A percentile compares a stretch with the other conserved stretches of the same genome.
Conservation (phyloP, 2,329 filamentous ascomycete species). For the Epicoccum nigrum region DNA sequence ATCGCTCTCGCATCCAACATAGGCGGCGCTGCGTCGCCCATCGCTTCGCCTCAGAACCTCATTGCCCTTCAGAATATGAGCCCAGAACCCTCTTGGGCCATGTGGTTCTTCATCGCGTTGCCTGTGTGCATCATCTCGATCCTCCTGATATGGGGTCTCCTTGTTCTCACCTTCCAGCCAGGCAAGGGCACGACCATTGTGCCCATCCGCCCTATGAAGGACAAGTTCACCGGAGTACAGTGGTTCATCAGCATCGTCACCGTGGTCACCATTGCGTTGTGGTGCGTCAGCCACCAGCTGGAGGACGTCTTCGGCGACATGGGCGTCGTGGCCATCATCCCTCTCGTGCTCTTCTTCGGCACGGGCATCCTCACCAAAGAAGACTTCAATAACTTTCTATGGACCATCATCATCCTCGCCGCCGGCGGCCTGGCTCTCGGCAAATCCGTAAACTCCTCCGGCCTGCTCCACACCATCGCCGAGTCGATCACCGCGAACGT, state of each 20-base stretch:
- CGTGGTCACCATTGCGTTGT: conserved; percentile 81
- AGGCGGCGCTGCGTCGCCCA: conserved; percentile 93
- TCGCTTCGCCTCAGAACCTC: conserved; percentile 96
- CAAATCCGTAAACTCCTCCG: conserved; percentile 92
- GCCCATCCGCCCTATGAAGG: conserved; percentile 86
- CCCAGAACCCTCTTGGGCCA: conserved; percentile 87
- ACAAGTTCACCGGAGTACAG: conserved; percentile 85
- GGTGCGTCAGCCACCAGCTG: conserved; percentile 91
- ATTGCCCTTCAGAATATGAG: conserved; percentile 96
- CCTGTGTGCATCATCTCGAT: conserved; percentile 92
- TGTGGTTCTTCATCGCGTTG: conserved; percentile 96
- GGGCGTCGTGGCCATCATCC: conserved; percentile 97
- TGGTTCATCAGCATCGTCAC: conserved; percentile 92
- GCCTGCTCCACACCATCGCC: conserved; percentile 87
- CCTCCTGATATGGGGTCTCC: conserved; percentile 83
- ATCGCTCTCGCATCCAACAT: conserved; percentile 96
- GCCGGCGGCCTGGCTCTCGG: conserved; percentile 91
- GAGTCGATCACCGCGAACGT: conserved; percentile 75
- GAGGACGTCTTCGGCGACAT: conserved; percentile 92
- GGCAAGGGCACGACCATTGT: conserved; percentile 86
- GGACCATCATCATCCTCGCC: conserved; percentile 99
- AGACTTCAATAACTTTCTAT: conserved; percentile 99
- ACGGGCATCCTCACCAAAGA: conserved; percentile 96
- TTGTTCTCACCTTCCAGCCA: conserved; percentile 85
- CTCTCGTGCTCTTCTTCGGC: conserved; percentile 94